Evolutionary conservation across 192 early-diverging fungal genomes (phyloP), one percentile per base, ranked within the genome.

Genomic region (Dissophora ornata): DNA sequence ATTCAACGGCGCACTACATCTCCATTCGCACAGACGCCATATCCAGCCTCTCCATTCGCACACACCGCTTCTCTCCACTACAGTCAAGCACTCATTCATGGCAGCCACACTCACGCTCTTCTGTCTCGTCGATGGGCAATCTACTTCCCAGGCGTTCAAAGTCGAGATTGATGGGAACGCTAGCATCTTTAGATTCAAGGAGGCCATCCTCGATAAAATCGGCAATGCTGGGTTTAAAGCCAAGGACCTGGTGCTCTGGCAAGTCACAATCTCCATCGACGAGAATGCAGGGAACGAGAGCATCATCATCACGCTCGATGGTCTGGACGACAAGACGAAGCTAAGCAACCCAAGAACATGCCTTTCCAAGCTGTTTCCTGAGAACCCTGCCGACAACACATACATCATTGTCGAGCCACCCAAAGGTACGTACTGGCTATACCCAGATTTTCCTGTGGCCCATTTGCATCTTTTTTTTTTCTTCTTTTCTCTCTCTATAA

Each of bases 211-310:
- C 10, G 12, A 6, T n/a, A 21, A 46, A 21, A 7, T 15, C 7
- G 5, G 38, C 40, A 40, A 40, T 26, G 56, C 56, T n/a, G n/a
- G n/a, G 12, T 60, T 60, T 24, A 18, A 60, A 29, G 40, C 55
- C 55, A 44, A 57, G 24, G 55, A 57, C 36, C 25, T 60, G 16
- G 57, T 33, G 45, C 41, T 60, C 57, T 60, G 57, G 57, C 57
- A 29, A 32, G 57, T n/a, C 26, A 33, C 44, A 1, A 60, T 60
- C 24, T 18, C 45, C 10, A 3, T 25, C 30, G 45, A 57, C n/a
- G n/a, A n/a, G n/a, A n/a, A n/a, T n/a, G n/a, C n/a, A n/a, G n/a
- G n/a, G n/a, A n/a, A n/a, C n/a, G n/a, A n/a, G n/a, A n/a, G n/a
- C n/a, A n/a, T n/a, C n/a, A 21, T n/a, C n/a, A 60, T 60, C 44